These are phyloP conservation scores for Crithidia fasciculata DNA, from an alignment of 208 protist genomes.

Conservation along the genomic window DNA sequence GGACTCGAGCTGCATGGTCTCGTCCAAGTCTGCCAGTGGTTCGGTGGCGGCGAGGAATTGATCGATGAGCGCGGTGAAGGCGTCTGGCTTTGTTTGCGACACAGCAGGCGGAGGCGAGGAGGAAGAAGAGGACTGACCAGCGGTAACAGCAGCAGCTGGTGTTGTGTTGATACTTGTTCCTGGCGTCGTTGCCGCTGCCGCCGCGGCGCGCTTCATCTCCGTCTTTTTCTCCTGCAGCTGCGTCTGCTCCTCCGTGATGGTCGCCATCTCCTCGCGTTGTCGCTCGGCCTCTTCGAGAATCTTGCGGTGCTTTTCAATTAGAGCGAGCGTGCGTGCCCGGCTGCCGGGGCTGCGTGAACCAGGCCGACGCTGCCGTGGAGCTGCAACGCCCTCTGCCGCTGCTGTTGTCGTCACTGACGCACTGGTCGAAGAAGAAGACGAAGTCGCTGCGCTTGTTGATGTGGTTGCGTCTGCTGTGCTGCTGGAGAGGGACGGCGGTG, in stretches of 20 bases:
- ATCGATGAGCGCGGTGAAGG: constrained; percentile 36
- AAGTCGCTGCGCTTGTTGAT: no score
- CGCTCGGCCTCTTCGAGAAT: constrained; percentile 36
- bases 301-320: constrained; percentile 38
- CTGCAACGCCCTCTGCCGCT: not conserved
- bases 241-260: constrained; percentile 28
- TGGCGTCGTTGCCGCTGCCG: not conserved
- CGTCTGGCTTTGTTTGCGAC: constrained; percentile 10
- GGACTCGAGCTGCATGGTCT: constrained; percentile 36
- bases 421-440: no score
- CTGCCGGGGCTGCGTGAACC: not conserved
- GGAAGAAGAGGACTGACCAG: no score
- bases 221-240: not conserved
- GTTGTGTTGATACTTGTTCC: no score
- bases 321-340: constrained; percentile 21
- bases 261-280: constrained; percentile 30
- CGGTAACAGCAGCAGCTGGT: no score
- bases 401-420: not conserved
- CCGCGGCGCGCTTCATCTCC: not conserved
- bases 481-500: not conserved
- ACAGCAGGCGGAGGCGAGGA: no score
- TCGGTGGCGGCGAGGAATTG: constrained; percentile 39
- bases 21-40: constrained; percentile 75
- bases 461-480: no score
- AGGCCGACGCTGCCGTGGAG: not conserved